Evolutionary conservation across 2,329 filamentous ascomycete genomes (phyloP).

Genomic region (Sordariomycetes sp.): DNA sequence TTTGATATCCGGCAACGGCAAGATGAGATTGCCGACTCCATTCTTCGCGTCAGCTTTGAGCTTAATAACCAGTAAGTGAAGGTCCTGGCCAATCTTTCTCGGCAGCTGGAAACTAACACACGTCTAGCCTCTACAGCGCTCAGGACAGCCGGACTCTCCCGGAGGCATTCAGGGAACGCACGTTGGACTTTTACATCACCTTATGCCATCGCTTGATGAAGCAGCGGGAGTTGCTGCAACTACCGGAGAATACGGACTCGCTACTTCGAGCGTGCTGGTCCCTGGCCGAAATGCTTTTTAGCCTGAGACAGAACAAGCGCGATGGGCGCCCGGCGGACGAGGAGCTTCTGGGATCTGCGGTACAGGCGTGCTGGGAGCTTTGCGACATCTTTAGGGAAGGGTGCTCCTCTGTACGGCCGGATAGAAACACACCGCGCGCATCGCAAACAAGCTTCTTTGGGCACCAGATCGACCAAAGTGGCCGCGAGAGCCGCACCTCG

Average conservation of each 20-base stretch:
- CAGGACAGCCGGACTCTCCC: constrained; percentile 69
- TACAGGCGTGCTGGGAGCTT: constrained; percentile 89
- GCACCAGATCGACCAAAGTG: constrained; percentile 32
- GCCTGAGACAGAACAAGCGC: constrained; percentile 66
- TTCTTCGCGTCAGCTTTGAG: constrained; percentile 85
- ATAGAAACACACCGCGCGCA: constrained; percentile 72
- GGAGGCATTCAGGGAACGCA: constrained; percentile 77
- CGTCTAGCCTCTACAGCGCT: constrained; percentile 63
- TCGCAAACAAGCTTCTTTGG: constrained; percentile 61
- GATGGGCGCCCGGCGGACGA: constrained; percentile 65
- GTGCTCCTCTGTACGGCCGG: constrained; percentile 79
- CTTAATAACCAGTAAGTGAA: constrained; percentile 69
- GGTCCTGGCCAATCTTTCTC: neutral
- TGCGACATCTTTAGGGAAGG: constrained; percentile 88
- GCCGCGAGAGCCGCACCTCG: constrained; percentile 31
- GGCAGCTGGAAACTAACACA: neutral
- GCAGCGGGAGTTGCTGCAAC: constrained; percentile 54
- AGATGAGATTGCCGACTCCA: constrained; percentile 71
- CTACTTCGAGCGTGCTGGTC: constrained; percentile 80
- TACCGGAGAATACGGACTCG: constrained; percentile 72
- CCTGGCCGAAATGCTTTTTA: constrained; percentile 86
- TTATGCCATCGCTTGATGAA: constrained; percentile 95
- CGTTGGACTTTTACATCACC: constrained; percentile 88
- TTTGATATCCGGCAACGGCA: constrained; percentile 74
- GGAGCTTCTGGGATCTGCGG: constrained; percentile 73